Conservation (phyloP, 148 eudicot genomes). For the Oxyria digyna region DNA sequence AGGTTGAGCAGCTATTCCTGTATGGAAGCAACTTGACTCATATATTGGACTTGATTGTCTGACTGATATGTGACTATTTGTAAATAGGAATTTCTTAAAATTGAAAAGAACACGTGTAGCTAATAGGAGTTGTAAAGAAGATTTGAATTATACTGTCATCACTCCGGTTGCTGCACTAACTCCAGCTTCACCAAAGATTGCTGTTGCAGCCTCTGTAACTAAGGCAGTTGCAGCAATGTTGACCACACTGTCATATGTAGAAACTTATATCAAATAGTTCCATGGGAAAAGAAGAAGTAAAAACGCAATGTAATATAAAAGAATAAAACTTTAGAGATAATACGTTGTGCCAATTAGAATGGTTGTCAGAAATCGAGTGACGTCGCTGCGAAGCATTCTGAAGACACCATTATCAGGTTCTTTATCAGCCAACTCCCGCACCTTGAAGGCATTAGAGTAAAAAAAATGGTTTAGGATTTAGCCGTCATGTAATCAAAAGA, state of each 20-base stretch:
- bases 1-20: no score
- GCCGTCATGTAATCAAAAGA: no score
- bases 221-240: constrained; percentile 96
- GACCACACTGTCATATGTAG: constrained; percentile 55
- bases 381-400: constrained; percentile 86
- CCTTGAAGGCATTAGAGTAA: constrained; percentile 22
- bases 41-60: no score
- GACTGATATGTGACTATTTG: no score
- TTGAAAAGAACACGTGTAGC: neutral
- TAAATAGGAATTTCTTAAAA: neutral
- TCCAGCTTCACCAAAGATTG: constrained; percentile 91
- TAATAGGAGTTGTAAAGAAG: neutral
- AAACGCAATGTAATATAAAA: neutral
- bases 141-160: constrained; percentile 62
- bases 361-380: constrained; percentile 87
- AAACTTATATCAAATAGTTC: constrained; percentile 16
- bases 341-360: constrained; percentile 99
- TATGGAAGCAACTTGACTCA: no score
- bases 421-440: constrained; percentile 92
- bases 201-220: constrained; percentile 94
- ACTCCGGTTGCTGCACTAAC: constrained; percentile 95
- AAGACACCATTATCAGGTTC: constrained; percentile 86
- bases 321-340: constrained; percentile 4
- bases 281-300: neutral
- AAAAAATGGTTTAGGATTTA: no score